Percentiles rank a stretch among this genome's conserved stretches.
Conservation (phyloP, 768 basidiomycete species). For the Thelephora aurantiotincta region DNA sequence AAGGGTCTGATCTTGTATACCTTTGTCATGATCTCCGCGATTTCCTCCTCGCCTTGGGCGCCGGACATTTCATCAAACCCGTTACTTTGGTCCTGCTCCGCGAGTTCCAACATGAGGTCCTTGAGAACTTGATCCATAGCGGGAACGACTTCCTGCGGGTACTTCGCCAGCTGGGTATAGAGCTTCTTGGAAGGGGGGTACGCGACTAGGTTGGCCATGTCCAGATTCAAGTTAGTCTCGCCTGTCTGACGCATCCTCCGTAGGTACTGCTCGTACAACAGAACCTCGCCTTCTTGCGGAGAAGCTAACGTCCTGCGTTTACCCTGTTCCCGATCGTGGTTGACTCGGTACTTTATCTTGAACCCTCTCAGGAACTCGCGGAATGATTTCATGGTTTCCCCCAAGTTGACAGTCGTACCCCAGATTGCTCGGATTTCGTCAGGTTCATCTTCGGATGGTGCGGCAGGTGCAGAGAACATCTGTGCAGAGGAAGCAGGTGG, state of each 20-base stretch:
- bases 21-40: slow-evolving; percentile 74
- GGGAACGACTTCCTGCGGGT: slow-evolving; percentile 94
- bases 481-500: slow-evolving; percentile 42
- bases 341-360: slow-evolving; percentile 78
- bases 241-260: slow-evolving; percentile 81
- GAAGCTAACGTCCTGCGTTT: slow-evolving; percentile 34
- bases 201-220: slow-evolving; percentile 71
- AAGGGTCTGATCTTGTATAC: slow-evolving; percentile 93
- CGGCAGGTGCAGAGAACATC: slow-evolving; percentile 45
- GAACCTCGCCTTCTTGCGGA: slow-evolving; percentile 52
- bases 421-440: slow-evolving; percentile 88
- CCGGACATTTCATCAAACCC: slow-evolving; percentile 68
- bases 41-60: slow-evolving; percentile 65
- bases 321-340: slow-evolving; percentile 53
- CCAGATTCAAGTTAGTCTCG: slow-evolving; percentile 88
- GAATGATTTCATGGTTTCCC: slow-evolving; percentile 85
- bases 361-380: slow-evolving; percentile 82
- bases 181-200: slow-evolving; percentile 80
- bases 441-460: slow-evolving; percentile 57
- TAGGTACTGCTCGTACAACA: slow-evolving; percentile 71
- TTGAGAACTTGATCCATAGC: slow-evolving; percentile 95
- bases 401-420: slow-evolving; percentile 92
- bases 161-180: slow-evolving; percentile 72
- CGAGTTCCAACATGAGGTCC: slow-evolving; percentile 81
- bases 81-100: slow-evolving; percentile 64